A percentile compares a stretch with the other conserved stretches of the same genome.
Conservation (phyloP, 2,329 filamentous ascomycete genomes). For the Xenosphaeropsis pyriputrescens region DNA sequence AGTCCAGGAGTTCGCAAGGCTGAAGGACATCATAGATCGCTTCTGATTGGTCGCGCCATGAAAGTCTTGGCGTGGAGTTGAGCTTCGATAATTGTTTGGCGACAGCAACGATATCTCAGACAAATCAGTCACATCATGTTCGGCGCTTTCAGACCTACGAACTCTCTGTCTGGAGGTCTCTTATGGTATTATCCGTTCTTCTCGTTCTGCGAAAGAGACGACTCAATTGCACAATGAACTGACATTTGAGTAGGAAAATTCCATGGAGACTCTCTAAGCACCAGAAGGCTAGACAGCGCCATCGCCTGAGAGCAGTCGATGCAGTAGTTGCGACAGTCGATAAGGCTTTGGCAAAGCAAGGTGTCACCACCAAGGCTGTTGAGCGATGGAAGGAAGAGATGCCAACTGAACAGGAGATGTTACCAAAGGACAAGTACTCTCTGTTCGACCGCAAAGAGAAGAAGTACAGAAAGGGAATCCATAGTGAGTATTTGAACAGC, state of each 20-base stretch:
- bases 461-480: constrained; percentile 91
- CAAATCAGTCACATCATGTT: constrained; percentile 46
- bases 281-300: constrained; percentile 78
- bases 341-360: constrained; percentile 59
- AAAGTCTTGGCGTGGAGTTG: constrained; percentile 10
- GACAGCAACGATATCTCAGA: neutral
- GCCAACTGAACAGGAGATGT: constrained; percentile 91
- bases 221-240: constrained; percentile 1
- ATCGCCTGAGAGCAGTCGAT: constrained; percentile 75
- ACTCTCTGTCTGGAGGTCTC: constrained; percentile 62
- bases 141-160: constrained; percentile 67
- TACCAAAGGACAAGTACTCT: constrained; percentile 93
- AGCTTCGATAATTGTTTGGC: neutral
- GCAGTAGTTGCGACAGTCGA: constrained; percentile 73
- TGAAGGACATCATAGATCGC: constrained; percentile 1
- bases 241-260: constrained; percentile 53
- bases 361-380: constrained; percentile 59
- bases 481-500: constrained; percentile 49
- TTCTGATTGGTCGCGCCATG: constrained; percentile 11
- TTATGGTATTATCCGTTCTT: constrained; percentile 46
- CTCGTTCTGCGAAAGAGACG: too few species aligned
- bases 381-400: constrained; percentile 91
- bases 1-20: neutral
- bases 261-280: constrained; percentile 89
- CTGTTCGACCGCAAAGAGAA: constrained; percentile 95